Base-by-base conservation (phyloP, 2,329 filamentous ascomycete species). In the Fusarium anthophilum region DNA sequence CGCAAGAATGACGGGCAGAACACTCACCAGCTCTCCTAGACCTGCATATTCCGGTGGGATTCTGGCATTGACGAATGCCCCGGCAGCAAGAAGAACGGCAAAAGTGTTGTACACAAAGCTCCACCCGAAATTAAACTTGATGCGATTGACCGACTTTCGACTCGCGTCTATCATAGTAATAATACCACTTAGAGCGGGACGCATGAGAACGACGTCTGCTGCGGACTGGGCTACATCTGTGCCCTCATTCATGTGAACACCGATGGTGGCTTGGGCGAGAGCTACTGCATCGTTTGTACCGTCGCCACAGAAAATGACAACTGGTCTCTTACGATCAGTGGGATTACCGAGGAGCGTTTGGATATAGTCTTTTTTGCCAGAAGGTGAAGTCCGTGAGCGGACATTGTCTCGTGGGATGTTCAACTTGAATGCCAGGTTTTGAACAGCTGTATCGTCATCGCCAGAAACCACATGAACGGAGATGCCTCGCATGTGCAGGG, bases 271-370 rank as follows among this genome's bases (percentile, higher is more conserved):
- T 78, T 91, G 89, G 1, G 92, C 90, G 6, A 96, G 86, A 0
- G 93, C 93, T 6, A 90, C 86, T 0, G 93, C 92, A 77, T 96
- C 93, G 79, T 96, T 96, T 20, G 92, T 94, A 4, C 94, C 94
- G 75, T 96, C 93, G 39, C 93, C 93, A 57, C 89, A 88, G 80
- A 96, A 95, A 11, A 95, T 81, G 24, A 94, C 87, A 3, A 87
- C 80, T 0, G 82, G 76, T 45, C 78, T 72, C 39, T 76, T 76
- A 11, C 41, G 38, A 13, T 73, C 72, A 17, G 44, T 41, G 2
- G 60, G 28, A 6, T 50, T 53, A 15, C 55, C 70, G 12, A 84
- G 79, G 9, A 88, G 81, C 0, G 54, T 48, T 15, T 83, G 77
- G 57, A 88, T 81, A 69, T 88, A 87, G 1, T 70, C 80, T 30